Base-by-base conservation (phyloP, 2,329 filamentous ascomycete genomes). In the Paecilomyces fulvus region DNA sequence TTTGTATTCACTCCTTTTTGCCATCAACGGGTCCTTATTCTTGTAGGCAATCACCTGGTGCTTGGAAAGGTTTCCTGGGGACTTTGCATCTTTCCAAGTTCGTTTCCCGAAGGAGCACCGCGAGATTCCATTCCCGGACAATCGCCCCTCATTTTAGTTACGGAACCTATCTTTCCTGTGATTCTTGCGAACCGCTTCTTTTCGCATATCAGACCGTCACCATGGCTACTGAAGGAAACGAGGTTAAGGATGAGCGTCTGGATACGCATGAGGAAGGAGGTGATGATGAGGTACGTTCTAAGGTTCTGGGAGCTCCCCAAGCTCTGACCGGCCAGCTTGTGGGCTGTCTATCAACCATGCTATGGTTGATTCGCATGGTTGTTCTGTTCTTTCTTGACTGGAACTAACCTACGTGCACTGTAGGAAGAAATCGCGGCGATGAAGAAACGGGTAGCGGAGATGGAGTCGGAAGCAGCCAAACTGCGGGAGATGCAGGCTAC, bases 381-480 rank as follows among this genome's bases (percentile, higher is more conserved):
- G 12, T 17, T 31, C 33, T 30, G n/a, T 52, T 11, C 49, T 30
- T 17, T 49, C 7, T 30, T n/a, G 6, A 43, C n/a, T 20, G 37
- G 37, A 43, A 20, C 37, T 43, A 9, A 43, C 37, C n/a, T 43
- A 9, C 3, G n/a, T 4, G 14, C 9, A 12, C 17, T 59, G 53
- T 58, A 84, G 81, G 81, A 92, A 80, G 89, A 94, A 74, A 92
- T 94, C 67, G 85, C 84, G 59, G 89, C 87, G 57, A 94, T 94
- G 89, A 94, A 92, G 80, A 83, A 83, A 67, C 83, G 89, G 64
- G 89, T 94, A 60, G 89, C 88, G 61, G 89, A 94, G 77, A 94
- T 94, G 89, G 89, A 94, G 77, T 88, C 90, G 67, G 89, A 94
- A 78, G 89, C 89, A 4, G 87, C 87, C 58, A 92, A 92, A 75